Evolutionary conservation across 805 yeast species (phyloP), one percentile per base, ranked within the genome.

Genomic region (Lipomyces orientalis): DNA sequence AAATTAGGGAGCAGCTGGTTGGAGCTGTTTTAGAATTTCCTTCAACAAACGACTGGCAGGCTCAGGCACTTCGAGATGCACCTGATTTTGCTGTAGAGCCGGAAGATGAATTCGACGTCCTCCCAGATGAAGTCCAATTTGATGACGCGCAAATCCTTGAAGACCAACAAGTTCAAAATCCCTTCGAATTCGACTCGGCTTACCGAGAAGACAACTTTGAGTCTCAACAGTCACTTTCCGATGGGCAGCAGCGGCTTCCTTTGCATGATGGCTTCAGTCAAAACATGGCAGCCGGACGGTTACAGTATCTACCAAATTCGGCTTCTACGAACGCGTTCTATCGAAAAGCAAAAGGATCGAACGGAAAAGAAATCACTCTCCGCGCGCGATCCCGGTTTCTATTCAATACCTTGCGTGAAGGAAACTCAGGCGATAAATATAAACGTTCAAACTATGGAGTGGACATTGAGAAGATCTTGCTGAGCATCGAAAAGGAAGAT

Each of bases 401-500:
- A 19, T n/a, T 25, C 19, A 10, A 37, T 12, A 25, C 46, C 2
- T 14, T 31, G 25, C 56, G 35, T 3, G 22, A 33, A 10, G 29
- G 25, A 7, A 8, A 14, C 2, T 49, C 14, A 12, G 16, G 31
- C 60, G 66, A n/a, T n/a, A 57, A 19, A n/a, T 16, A 39, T 9
- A 10, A 35, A 19, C 60, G 52, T 52, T 37, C 58, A 57, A 22
- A 12, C 31, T 69, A 64, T 46, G 72, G 71, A 7, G 35, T 60
- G 1, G 63, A 62, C 14, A 54, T 69, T 31, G 34, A 63, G 43
- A 51, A 35, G 51, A 62, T 69, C 63, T 58, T 69, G 64, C 22
- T 61, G 33, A 62, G 60, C 34, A 64, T 69, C 33, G 72, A 66
- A 49, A 37, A 54, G 9, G 65, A 68, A 39, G 16, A 56, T 12